Evolutionary conservation across 2,329 filamentous ascomycete genomes (phyloP), one percentile per base, ranked within the genome.

Genomic region (Aspergillus pseudoglaucus): DNA sequence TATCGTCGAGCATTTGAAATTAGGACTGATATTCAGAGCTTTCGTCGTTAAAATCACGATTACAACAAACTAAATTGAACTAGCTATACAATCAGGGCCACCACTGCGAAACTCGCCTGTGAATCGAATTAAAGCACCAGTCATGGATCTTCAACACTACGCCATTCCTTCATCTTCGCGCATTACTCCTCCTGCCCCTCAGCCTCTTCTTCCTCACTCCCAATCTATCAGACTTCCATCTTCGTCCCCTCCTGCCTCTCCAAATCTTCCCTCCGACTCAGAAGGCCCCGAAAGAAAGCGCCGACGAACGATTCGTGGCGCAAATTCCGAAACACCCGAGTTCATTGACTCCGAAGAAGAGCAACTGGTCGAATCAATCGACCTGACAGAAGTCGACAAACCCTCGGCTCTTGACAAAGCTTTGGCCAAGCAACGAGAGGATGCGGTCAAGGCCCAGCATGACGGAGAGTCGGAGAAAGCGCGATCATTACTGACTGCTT

Each of bases 361-460:
- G 10, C 51, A 59, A 6, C 54, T 64, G 3, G 60, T 77, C 6
- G 75, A 79, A 40, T 66, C 74, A 20, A 68, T 81, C 5, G 78
- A 81, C 57, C 59, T 81, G 18, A 74, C 72, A 2, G 67, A 67
- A 18, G 68, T 74, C 0, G 65, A 74, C 14, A 70, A 69, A 30
- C 63, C 66, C 10, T 58, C 57, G 2, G 53, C 66, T 1, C 61
- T 80, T 1, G 66, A 71, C 3, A 69, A 72, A 9, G 64, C 72
- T 0, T 60, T 79, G 12, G 70, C 77, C 42, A 80, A 78, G 57
- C 77, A 80, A 58, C 69, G 71, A 5, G 69, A 75, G 47, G 76
- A 79, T 50, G 74, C 76, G 0, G 65, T 79, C 33, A 72, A 73
- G 47, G 67, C 73, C 1, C 72, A 78, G 52, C 58, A 69, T 25